Evolutionary conservation across 176 grass and related monocot species (phyloP).

Genomic region (Zea mays): Zm-B73-REFERENCE-NAM-5.0 NC_050103.1:127816501-127817000

Average conservation of each 20-base stretch:
- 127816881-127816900: conserved; percentile 10
- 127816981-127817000: no score
- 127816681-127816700: conserved; percentile 83
- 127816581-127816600: neutral
- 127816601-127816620: neutral
- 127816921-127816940: conserved; percentile 62
- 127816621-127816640: neutral
- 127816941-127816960: conserved; percentile 78
- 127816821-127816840: conserved; percentile 68
- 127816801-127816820: conserved; percentile 40
- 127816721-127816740: conserved; percentile 41
- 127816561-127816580: neutral
- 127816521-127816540: neutral
- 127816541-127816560: neutral
- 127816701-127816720: conserved; percentile 70
- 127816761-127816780: conserved; percentile 48
- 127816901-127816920: conserved; percentile 41
- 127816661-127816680: neutral
- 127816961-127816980: conserved; percentile 53
- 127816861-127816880: neutral
- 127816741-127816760: conserved; percentile 33
- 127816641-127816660: neutral
- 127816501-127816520: no score
- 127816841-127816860: conserved; percentile 80
- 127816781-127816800: conserved; percentile 34